Base-by-base conservation (phyloP, 768 basidiomycete genomes). In the Agaricus sinodeliciosus region DNA sequence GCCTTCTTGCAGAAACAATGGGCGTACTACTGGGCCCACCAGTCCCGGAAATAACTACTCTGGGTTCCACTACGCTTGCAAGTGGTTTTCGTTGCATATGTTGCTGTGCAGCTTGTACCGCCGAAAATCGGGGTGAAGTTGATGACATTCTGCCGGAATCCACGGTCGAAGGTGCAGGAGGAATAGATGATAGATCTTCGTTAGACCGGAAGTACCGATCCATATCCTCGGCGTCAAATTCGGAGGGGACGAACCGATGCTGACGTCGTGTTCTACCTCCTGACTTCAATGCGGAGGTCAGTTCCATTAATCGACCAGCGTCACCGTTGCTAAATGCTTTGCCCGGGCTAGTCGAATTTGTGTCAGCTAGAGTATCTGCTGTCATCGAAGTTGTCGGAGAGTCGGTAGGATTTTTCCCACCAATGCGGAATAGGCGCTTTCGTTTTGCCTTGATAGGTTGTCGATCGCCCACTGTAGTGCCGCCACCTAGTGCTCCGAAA, bases 371-470 rank as follows among this genome's bases (percentile, higher is more conserved):
- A 35, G 39, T 19, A 13, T 55, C 49, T 36, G 60, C 43, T 28
- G 57, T 49, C 37, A 61, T 35, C 37, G 51, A 48, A 9, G 61
- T 51, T 42, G 46, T 18, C 48, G 47, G 56, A 41, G 35, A 60
- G 46, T 35, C 43, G n/a, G 48, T 47, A 26, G 48, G 25, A 22
- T 64, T 66, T 55, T 68, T 69, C 25, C 70, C 72, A 0, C 84
- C 81, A 18, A 91, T 65, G 12, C 77, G 76, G 58, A 86, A 84
- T 9, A 77, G 82, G 41, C 93, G 78, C 63, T 90, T 93, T 54
- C 93, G 71, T 59, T 72, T 79, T 9, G 90, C 93, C 62, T 87
- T 90, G 11, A 82, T 72, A 2, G 82, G 80, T 45, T 72, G 81
- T 25, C 73, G 72, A 51, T 82, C 79, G 15, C 64, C 58, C 47